Percentiles rank a stretch among this genome's conserved stretches.
These are phyloP conservation scores for Colletotrichum sojae DNA, from an alignment of 2,329 filamentous ascomycete genomes.

Conservation along the genomic window DNA sequence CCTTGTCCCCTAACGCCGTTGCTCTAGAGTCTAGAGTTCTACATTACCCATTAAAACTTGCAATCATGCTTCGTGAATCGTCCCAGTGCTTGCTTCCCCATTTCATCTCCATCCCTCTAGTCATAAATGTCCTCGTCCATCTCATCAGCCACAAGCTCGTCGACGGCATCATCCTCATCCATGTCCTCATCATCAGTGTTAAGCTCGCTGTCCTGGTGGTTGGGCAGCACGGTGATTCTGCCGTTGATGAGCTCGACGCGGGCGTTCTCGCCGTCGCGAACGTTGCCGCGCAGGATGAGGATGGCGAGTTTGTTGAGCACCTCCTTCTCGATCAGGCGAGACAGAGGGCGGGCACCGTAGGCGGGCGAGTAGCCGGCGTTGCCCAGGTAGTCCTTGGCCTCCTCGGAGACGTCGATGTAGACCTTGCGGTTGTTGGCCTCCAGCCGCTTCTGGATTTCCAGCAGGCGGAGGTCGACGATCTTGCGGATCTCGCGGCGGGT, in stretches of 20 bases:
- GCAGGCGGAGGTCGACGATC: constrained; percentile 92
- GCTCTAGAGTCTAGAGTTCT: constrained; percentile 11
- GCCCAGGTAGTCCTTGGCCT: constrained; percentile 94
- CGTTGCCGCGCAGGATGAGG: constrained; percentile 86
- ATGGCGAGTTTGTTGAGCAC: constrained; percentile 95
- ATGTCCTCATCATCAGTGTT: constrained; percentile 76
- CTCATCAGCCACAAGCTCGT: constrained; percentile 74
- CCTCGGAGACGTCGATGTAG: constrained; percentile 82
- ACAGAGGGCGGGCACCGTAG: constrained; percentile 91
- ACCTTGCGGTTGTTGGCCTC: constrained; percentile 88
- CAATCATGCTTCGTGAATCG: constrained; percentile 25
- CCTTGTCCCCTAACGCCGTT: constrained; percentile 26
- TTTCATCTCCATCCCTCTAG: constrained; percentile 43
- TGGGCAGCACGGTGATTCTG: constrained; percentile 84
- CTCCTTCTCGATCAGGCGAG: constrained; percentile 95
- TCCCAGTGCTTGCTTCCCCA: background rate
- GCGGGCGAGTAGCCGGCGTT: constrained; percentile 93
- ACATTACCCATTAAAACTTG: background rate
- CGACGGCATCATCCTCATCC: constrained; percentile 80
- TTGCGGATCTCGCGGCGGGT: constrained; percentile 90
- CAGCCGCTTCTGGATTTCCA: constrained; percentile 94
- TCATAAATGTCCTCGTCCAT: constrained; percentile 73
- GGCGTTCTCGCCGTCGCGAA: constrained; percentile 89
- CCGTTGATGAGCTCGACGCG: constrained; percentile 84
- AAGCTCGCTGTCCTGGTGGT: constrained; percentile 77